Evolutionary conservation across 2,329 filamentous ascomycete species (phyloP).

Genomic region (Colletotrichum neosansevieriae): DNA sequence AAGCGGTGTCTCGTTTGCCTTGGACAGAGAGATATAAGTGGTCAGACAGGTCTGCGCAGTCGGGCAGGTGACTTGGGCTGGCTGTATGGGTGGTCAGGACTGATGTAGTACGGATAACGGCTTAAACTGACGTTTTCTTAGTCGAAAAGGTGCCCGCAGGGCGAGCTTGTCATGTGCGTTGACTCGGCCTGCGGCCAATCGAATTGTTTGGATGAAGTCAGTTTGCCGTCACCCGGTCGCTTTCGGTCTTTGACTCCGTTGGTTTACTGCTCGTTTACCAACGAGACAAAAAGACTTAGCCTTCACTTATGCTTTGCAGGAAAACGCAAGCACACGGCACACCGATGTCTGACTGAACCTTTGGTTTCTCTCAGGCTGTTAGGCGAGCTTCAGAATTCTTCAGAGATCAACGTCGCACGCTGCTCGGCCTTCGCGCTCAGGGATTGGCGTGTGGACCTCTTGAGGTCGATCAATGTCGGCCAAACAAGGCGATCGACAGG

Average conservation of each 20-base stretch:
- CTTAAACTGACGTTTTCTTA: slow-evolving; percentile 3
- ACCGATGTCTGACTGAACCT: neutral
- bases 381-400: slow-evolving; percentile 17
- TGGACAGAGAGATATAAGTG: neutral
- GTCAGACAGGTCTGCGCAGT: too few relatives aligned
- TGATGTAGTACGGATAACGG: slow-evolving; percentile 1
- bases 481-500: slow-evolving; percentile 32
- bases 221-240: neutral
- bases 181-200: neutral
- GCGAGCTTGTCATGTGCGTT: slow-evolving; percentile 32
- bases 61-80: neutral
- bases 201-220: slow-evolving; percentile 17
- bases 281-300: neutral
- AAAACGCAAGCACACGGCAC: neutral
- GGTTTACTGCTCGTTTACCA: too few relatives aligned
- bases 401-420: slow-evolving; percentile 14
- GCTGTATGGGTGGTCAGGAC: neutral
- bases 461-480: slow-evolving; percentile 31
- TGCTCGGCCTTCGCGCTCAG: slow-evolving; percentile 22
- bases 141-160: slow-evolving; percentile 23
- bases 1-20: neutral
- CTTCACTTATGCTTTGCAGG: neutral
- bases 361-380: neutral
- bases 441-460: slow-evolving; percentile 20
- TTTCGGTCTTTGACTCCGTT: neutral